phyloP scores from a whole-genome alignment of 495 filamentous ascomycete genomes.

The Articulospora tetracladia region DNA sequence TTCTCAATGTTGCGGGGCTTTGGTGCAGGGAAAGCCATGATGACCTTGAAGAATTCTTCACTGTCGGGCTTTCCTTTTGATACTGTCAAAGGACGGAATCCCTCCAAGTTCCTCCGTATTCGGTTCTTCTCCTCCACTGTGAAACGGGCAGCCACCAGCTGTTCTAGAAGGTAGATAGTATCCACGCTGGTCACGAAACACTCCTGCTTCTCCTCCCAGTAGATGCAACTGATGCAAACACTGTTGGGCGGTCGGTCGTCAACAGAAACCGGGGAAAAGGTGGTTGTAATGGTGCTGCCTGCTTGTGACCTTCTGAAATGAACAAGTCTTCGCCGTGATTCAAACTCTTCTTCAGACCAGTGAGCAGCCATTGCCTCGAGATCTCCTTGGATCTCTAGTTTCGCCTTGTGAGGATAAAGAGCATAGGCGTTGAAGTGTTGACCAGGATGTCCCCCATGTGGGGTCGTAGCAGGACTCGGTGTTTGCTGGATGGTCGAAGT shows the following conservation, averaged over 20 bases:
- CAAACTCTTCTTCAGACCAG: constrained; percentile 79
- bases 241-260: constrained; percentile 70
- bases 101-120: constrained; percentile 91
- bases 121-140: constrained; percentile 97
- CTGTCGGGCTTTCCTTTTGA: constrained; percentile 88
- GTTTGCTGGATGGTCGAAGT: constrained; percentile 75
- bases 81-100: constrained; percentile 83
- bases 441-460: constrained; percentile 34
- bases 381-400: constrained; percentile 80
- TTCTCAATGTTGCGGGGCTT: constrained; percentile 98
- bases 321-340: constrained; percentile 74
- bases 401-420: constrained; percentile 81
- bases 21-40: constrained; percentile 94
- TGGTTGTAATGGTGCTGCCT: constrained; percentile 66
- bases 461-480: constrained; percentile 36
- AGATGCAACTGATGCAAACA: constrained; percentile 86
- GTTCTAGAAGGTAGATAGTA: constrained; percentile 88
- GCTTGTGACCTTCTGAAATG: constrained; percentile 78
- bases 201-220: constrained; percentile 85
- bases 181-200: constrained; percentile 96
- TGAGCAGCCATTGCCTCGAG: constrained; percentile 70
- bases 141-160: constrained; percentile 74
- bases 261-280: constrained; percentile 65
- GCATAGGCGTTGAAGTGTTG: constrained; percentile 72
- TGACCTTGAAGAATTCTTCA: constrained; percentile 96